phyloP scores from a whole-genome alignment of 2,329 filamentous ascomycete genomes.

The Xylariaceae sp. region DNA sequence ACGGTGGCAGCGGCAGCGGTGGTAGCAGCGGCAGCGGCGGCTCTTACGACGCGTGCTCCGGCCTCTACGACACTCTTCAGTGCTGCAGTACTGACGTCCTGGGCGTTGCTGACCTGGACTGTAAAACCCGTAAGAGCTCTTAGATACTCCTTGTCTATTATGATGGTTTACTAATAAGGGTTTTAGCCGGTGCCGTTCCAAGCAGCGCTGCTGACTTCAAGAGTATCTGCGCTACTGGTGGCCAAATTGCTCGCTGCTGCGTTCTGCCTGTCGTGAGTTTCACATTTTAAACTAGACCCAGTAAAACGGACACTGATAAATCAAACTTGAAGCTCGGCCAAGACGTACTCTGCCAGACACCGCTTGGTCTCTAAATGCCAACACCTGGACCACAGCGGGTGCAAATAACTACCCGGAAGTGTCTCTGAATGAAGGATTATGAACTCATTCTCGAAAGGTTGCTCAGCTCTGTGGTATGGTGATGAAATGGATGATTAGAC shows the following conservation, averaged over 20 bases:
- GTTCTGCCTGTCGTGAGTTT: conserved; percentile 37
- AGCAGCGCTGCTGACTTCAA: conserved; percentile 37
- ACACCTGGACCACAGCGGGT: background rate
- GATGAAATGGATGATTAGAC: too few relatives aligned
- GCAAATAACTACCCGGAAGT: background rate
- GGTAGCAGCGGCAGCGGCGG: conserved; percentile 1
- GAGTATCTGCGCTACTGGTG: conserved; percentile 34
- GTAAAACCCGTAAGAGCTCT: conserved; percentile 36
- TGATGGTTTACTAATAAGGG: conserved; percentile 1
- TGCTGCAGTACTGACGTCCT: conserved; percentile 62
- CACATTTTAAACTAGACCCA: background rate
- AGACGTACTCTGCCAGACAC: conserved; percentile 29
- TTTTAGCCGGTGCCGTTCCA: conserved; percentile 31
- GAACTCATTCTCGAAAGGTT: too few relatives aligned
- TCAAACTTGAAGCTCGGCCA: conserved; percentile 21
- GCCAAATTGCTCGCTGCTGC: conserved; percentile 49
- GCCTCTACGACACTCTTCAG: conserved; percentile 38
- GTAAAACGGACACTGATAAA: conserved; percentile 4
- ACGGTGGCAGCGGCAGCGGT: background rate
- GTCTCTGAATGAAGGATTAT: background rate
- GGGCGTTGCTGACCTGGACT: conserved; percentile 38
- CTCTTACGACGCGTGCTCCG: conserved; percentile 36
- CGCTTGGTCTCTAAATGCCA: conserved; percentile 21
- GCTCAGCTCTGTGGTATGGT: background rate
- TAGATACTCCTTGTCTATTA: background rate